Evolutionary conservation across 2,329 filamentous ascomycete species (phyloP), one percentile per base, ranked within the genome.

Genomic region (Aureobasidium sp.): DNA sequence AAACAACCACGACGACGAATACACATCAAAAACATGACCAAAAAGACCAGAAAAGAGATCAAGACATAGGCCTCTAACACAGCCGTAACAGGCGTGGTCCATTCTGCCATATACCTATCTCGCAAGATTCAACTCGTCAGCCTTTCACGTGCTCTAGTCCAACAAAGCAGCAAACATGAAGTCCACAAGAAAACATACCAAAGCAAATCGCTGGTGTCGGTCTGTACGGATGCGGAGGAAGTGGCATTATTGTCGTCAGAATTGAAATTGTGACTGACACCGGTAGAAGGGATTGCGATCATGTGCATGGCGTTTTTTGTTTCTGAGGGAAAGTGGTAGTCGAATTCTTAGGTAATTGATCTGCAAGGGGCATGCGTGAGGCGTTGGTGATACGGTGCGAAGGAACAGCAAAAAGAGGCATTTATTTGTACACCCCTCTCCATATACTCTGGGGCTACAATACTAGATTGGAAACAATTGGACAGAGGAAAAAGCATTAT

Each of bases 311-410:
- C 51, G 51, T 42, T 26, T 39, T 9, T 5, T 15, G 39, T 2
- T 20, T 20, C 20, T 20, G 20, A 2, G 12, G 32, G 39, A 42
- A 42, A 37, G n/a, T 32, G 44, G 27, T 42, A 44, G 44, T 27
- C 52, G 39, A 26, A 44, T 44, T 39, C 50, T 55, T 55, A 41
- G 51, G 51, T 55, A 55, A 55, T 29, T 17, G 51, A 53, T 55
- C 37, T 55, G 51, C 53, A 46, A 46, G 39, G 53, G 41, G 39
- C 27, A 44, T 32, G 27, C 26, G 17, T 27, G 53, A 29, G 53
- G 27, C 41, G 39, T 46, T 44, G 37, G 51, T 55, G 26, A 32
- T 55, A 55, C 37, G 37, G 23, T 41, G 6, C n/a, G 39, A 12
- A 12, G n/a, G 29, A 36, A 50, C 23, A 26, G 20, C 3, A 20